A percentile compares a stretch with the other conserved stretches of the same genome.
These are phyloP conservation scores for Erigeron canadensis DNA, from an alignment of 129 eudicot genomes.

Conservation along the genomic window DNA sequence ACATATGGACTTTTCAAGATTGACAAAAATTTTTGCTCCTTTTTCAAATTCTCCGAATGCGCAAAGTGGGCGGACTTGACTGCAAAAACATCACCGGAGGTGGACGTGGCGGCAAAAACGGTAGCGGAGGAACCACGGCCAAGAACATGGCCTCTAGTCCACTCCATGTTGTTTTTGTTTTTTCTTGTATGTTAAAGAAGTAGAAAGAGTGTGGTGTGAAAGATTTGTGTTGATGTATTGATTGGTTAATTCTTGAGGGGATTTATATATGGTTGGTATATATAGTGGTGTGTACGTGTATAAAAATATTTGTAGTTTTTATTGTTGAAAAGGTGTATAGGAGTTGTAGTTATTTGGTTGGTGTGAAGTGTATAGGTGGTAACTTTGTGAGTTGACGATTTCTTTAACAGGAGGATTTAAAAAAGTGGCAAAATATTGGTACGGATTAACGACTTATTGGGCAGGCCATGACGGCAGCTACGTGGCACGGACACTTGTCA, in stretches of 20 bases:
- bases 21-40: constrained; percentile 53
- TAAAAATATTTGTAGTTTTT: background rate
- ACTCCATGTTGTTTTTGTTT: constrained; percentile 43
- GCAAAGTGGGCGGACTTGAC: constrained; percentile 55
- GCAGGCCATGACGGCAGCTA: constrained; percentile 43
- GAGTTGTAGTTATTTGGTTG: constrained; percentile 47
- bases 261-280: constrained; percentile 22
- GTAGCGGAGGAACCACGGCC: constrained; percentile 86
- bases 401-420: constrained; percentile 31
- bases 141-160: constrained; percentile 72
- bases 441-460: constrained; percentile 32
- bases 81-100: constrained; percentile 48
- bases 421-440: constrained; percentile 44
- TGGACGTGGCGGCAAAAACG: constrained; percentile 57
- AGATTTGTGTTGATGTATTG: constrained; percentile 28
- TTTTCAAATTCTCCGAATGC: constrained; percentile 43
- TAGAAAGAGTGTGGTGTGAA: constrained; percentile 13
- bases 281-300: constrained; percentile 1
- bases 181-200: constrained; percentile 15
- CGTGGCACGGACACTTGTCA: constrained; percentile 37
- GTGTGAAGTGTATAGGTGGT: constrained; percentile 37
- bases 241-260: constrained; percentile 16
- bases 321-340: background rate
- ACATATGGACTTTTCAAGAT: constrained; percentile 42
- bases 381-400: constrained; percentile 39